Conservation (phyloP, 352 stramenopile species). For the Globisporangium radiosum region DNA sequence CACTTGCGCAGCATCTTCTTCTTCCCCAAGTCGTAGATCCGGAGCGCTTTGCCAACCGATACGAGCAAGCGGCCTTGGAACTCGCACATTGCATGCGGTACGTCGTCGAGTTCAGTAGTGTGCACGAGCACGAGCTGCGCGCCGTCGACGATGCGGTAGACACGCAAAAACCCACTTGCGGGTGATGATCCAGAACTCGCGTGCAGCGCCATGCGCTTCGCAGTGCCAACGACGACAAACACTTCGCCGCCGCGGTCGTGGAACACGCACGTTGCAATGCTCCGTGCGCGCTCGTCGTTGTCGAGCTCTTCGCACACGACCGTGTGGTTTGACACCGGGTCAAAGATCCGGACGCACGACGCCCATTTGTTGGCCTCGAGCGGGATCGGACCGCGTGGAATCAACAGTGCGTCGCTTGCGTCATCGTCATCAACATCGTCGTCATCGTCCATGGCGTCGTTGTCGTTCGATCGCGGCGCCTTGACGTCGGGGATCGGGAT, state of each 20-base stretch:
- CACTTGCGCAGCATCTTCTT: slow-evolving; percentile 99
- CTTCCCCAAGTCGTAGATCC: slow-evolving; percentile 99
- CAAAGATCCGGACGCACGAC: slow-evolving; percentile 96
- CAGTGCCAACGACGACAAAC: slow-evolving; percentile 96
- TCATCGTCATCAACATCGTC: slow-evolving; percentile 90
- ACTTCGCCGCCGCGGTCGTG: slow-evolving; percentile 94
- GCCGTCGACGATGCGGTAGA: slow-evolving; percentile 93
- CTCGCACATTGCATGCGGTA: slow-evolving; percentile 95
- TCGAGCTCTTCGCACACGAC: slow-evolving; percentile 90
- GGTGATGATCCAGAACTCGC: slow-evolving; percentile 42
- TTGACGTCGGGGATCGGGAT: slow-evolving; percentile 56
- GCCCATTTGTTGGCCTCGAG: slow-evolving; percentile 88
- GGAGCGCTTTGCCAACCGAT: slow-evolving; percentile 92
- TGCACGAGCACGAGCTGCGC: slow-evolving; percentile 95
- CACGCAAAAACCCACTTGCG: slow-evolving; percentile 71
- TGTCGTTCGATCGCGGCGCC: not conserved
- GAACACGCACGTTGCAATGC: slow-evolving; percentile 92
- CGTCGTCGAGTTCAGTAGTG: slow-evolving; percentile 94
- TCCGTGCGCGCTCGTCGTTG: slow-evolving; percentile 91
- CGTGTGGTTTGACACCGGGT: slow-evolving; percentile 88
- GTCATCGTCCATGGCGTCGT: slow-evolving; percentile 25
- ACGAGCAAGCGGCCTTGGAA: slow-evolving; percentile 97
- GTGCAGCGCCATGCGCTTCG: slow-evolving; percentile 94
- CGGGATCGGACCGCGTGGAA: slow-evolving; percentile 52
- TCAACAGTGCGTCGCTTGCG: slow-evolving; percentile 62